Percentiles rank a stretch among this genome's conserved stretches.
Evolutionary conservation across 2,329 filamentous ascomycete genomes (phyloP).

Genomic region (Aspergillus sp.): DNA sequence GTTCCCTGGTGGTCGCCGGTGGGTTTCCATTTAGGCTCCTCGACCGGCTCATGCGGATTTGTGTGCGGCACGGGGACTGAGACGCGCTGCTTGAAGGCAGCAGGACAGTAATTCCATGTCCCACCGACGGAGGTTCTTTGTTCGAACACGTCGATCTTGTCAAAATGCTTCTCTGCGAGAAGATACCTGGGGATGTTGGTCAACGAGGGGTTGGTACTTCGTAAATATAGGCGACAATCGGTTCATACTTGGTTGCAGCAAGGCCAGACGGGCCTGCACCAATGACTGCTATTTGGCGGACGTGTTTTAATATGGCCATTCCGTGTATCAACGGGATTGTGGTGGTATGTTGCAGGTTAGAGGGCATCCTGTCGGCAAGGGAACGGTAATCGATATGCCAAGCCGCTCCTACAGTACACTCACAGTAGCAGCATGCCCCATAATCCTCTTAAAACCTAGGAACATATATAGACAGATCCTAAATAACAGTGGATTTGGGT

Average conservation of each 20-base stretch:
- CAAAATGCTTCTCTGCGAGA: constrained; percentile 59
- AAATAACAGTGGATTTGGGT: too few relatives aligned
- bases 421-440: background rate
- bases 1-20: constrained; percentile 11
- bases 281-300: constrained; percentile 57
- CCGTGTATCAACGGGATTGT: background rate
- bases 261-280: constrained; percentile 76
- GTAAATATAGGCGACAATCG: background rate
- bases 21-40: constrained; percentile 50
- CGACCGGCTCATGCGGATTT: constrained; percentile 50
- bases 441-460: background rate
- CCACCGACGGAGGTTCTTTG: constrained; percentile 69
- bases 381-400: too few relatives aligned
- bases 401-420: background rate
- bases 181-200: constrained; percentile 49
- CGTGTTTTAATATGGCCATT: constrained; percentile 14
- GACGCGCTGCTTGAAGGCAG: constrained; percentile 35
- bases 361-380: background rate
- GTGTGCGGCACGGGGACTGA: constrained; percentile 55
- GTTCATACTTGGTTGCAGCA: constrained; percentile 57
- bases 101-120: constrained; percentile 69
- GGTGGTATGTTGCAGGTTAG: background rate
- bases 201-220: constrained; percentile 8
- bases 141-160: constrained; percentile 68
- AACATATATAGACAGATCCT: background rate